Conservation (phyloP, 2,329 filamentous ascomycete species). For the Biscogniauxia marginata region DNA sequence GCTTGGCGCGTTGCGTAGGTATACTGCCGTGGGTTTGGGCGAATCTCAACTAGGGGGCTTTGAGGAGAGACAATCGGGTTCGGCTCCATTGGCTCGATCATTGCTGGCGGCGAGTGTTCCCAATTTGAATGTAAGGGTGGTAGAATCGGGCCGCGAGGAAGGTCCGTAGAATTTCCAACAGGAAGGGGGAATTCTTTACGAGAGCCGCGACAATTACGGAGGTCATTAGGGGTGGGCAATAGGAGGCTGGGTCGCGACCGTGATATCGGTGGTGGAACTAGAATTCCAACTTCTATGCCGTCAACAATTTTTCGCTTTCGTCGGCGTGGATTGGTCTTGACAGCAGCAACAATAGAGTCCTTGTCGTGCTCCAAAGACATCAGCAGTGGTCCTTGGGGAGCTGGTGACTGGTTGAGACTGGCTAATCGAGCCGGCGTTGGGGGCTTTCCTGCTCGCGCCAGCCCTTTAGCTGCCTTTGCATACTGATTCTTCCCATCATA, state of each 20-base stretch:
- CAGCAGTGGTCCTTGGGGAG: slow-evolving; percentile 6
- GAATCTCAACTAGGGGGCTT: slow-evolving; percentile 27
- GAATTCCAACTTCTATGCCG: slow-evolving; percentile 12
- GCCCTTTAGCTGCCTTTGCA: slow-evolving; percentile 22
- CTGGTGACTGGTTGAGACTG: slow-evolving; percentile 7
- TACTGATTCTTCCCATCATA: slow-evolving; percentile 23
- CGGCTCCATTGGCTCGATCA: slow-evolving; percentile 28
- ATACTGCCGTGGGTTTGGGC: slow-evolving; percentile 12
- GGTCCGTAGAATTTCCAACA: background rate
- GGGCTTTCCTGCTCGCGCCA: slow-evolving; percentile 23
- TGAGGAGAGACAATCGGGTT: slow-evolving; percentile 25
- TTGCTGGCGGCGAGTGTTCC: slow-evolving; percentile 21
- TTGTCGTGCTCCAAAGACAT: background rate
- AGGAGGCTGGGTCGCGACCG: slow-evolving; percentile 3
- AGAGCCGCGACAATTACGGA: background rate
- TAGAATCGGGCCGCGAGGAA: slow-evolving; percentile 18
- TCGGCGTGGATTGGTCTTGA: slow-evolving; percentile 48
- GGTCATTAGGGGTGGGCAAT: background rate
- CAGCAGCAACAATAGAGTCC: slow-evolving; percentile 50
- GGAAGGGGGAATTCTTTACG: slow-evolving; percentile 5
- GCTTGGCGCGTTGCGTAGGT: slow-evolving; percentile 23
- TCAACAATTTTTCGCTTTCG: slow-evolving; percentile 43
- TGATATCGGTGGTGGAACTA: background rate
- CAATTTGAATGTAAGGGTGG: slow-evolving; percentile 26
- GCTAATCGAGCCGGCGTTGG: slow-evolving; percentile 17